phyloP scores from a whole-genome alignment of 768 basidiomycete genomes.

The Termitomyces sp. region DNA sequence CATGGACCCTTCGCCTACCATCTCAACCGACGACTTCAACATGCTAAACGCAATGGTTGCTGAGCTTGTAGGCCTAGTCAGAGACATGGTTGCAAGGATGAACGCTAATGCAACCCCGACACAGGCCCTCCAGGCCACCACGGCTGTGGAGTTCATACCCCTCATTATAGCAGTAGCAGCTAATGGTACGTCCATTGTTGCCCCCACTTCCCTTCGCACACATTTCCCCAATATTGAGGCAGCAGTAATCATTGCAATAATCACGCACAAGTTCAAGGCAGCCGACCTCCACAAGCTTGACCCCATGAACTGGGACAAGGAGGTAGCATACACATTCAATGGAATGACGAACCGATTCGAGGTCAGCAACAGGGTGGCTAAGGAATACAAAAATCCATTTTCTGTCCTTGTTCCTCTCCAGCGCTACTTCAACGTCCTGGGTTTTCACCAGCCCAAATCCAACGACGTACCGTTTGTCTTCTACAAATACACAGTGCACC shows the following conservation, averaged over 20 bases:
- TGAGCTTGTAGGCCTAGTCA: not conserved
- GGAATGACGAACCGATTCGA: not conserved
- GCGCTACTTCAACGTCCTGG: too few relatives aligned
- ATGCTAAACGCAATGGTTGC: not conserved
- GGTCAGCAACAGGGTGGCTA: not conserved
- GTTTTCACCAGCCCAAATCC: not conserved
- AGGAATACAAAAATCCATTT: not conserved
- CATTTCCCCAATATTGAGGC: not conserved
- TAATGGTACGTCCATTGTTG: not conserved
- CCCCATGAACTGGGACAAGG: not conserved
- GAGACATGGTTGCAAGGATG: not conserved
- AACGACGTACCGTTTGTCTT: not conserved
- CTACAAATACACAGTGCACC: not conserved
- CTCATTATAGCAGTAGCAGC: not conserved
- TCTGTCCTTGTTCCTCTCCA: not conserved
- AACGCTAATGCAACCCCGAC: not conserved
- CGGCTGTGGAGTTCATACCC: not conserved
- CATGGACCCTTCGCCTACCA: not conserved
- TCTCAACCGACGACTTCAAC: not conserved
- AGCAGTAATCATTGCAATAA: not conserved
- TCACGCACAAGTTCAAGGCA: not conserved
- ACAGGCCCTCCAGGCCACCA: not conserved
- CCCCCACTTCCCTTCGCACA: not conserved
- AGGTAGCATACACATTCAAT: not conserved
- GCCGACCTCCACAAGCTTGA: not conserved